Evolutionary conservation across 2,329 filamentous ascomycete species (phyloP).

Genomic region (Penicillium janthinellum): DNA sequence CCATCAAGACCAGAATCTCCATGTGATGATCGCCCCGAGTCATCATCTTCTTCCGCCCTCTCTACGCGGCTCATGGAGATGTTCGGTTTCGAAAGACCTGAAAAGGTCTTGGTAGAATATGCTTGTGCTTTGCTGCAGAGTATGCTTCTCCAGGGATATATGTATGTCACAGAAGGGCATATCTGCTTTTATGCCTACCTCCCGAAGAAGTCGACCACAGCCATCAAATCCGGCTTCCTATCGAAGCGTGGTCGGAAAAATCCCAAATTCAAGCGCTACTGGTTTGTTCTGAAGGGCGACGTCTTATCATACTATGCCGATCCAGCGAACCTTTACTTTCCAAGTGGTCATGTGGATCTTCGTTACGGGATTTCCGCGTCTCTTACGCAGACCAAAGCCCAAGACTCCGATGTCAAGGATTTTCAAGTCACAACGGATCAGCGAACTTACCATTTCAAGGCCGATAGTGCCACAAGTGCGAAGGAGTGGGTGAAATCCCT

Average conservation of each 20-base stretch:
- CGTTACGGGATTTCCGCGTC: slow-evolving; percentile 88
- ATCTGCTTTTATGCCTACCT: slow-evolving; percentile 97
- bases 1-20: slow-evolving; percentile 38
- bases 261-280: slow-evolving; percentile 84
- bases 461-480: slow-evolving; percentile 82
- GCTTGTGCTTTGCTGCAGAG: slow-evolving; percentile 92
- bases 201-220: slow-evolving; percentile 81
- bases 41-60: slow-evolving; percentile 57
- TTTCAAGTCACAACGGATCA: slow-evolving; percentile 83
- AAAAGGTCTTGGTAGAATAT: slow-evolving; percentile 88
- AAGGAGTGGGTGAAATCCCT: slow-evolving; percentile 96
- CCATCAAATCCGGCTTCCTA: slow-evolving; percentile 84
- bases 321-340: slow-evolving; percentile 85
- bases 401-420: slow-evolving; percentile 68
- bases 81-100: slow-evolving; percentile 77
- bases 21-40: slow-evolving; percentile 53
- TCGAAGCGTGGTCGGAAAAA: slow-evolving; percentile 87
- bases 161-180: slow-evolving; percentile 92
- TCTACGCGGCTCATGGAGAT: slow-evolving; percentile 77
- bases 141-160: slow-evolving; percentile 87
- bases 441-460: slow-evolving; percentile 81
- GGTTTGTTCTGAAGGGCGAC: slow-evolving; percentile 90
- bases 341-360: slow-evolving; percentile 86
- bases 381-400: slow-evolving; percentile 68
- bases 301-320: slow-evolving; percentile 88